phyloP scores from a whole-genome alignment of 169 alveolate species.

The Plasmodium fragile region DNA sequence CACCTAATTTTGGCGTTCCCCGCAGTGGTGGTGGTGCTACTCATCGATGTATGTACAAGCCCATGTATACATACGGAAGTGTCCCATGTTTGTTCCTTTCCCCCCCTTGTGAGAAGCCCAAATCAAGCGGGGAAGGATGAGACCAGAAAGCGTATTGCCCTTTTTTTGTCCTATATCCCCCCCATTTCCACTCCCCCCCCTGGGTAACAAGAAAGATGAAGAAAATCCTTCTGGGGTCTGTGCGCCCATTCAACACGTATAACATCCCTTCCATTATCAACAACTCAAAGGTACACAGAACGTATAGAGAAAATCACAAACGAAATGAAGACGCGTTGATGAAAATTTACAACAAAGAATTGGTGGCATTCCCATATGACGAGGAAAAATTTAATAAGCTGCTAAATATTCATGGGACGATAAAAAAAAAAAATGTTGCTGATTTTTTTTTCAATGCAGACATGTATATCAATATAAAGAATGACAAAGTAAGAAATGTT shows the following conservation, averaged over 20 bases:
- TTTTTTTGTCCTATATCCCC: neutral
- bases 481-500: conserved; percentile 25
- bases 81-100: neutral
- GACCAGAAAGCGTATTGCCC: neutral
- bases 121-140: neutral
- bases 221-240: neutral
- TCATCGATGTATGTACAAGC: neutral
- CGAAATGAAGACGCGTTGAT: conserved; percentile 39
- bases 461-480: conserved; percentile 61
- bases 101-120: neutral
- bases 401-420: conserved; percentile 30
- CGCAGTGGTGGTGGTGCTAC: neutral
- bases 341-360: conserved; percentile 57
- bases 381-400: conserved; percentile 60
- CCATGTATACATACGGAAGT: neutral
- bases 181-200: neutral
- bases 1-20: neutral
- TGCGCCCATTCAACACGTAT: conserved; percentile 50
- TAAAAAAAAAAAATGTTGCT: conserved; percentile 21
- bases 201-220: neutral
- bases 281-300: conserved; percentile 45
- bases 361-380: conserved; percentile 73
- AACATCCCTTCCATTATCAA: conserved; percentile 52
- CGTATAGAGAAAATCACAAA: conserved; percentile 36
- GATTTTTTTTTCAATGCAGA: conserved; percentile 54